Percentiles rank a stretch among this genome's conserved stretches.
Conservation (phyloP, 768 basidiomycete species). For the Leccinellum albellum region DNA sequence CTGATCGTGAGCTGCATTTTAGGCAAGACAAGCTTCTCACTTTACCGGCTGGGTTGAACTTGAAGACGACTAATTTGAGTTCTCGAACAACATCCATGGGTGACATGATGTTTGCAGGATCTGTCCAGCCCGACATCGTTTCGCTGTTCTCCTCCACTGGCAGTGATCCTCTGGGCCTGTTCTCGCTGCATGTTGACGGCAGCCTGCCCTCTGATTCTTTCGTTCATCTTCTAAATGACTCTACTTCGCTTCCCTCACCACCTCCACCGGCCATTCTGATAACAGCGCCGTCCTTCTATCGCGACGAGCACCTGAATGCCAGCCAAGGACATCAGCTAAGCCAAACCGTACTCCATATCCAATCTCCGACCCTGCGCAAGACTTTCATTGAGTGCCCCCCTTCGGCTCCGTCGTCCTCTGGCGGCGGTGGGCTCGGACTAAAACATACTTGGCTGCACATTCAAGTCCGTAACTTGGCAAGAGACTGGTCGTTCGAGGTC, state of each 20-base stretch:
- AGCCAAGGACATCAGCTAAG: slow-evolving; percentile 39
- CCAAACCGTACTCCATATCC: slow-evolving; percentile 75
- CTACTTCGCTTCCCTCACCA: slow-evolving; percentile 46
- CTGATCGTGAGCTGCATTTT: slow-evolving; percentile 2
- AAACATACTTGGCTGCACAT: slow-evolving; percentile 73
- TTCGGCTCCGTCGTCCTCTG: slow-evolving; percentile 12
- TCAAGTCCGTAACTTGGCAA: slow-evolving; percentile 64
- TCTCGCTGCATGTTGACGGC: slow-evolving; percentile 44
- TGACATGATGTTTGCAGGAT: slow-evolving; percentile 46
- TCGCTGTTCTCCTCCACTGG: slow-evolving; percentile 75
- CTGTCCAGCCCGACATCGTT: slow-evolving; percentile 59
- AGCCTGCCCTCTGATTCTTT: slow-evolving; percentile 59
- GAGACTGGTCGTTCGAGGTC: slow-evolving; percentile 73
- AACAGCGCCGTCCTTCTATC: slow-evolving; percentile 33
- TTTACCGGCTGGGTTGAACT: slow-evolving; percentile 10
- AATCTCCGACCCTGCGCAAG: slow-evolving; percentile 66
- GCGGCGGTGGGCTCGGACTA: slow-evolving; percentile 45
- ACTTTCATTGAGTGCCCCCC: slow-evolving; percentile 69
- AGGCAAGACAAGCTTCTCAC: not conserved
- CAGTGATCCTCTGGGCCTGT: slow-evolving; percentile 57
- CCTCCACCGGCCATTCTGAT: slow-evolving; percentile 45
- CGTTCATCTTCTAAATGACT: slow-evolving; percentile 60
- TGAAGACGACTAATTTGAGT: slow-evolving; percentile 12
- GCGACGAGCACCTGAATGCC: slow-evolving; percentile 27
- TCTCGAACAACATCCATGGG: slow-evolving; percentile 4